Conservation (phyloP, 2,329 filamentous ascomycete genomes). For the Pseudogymnoascus sp. region DNA sequence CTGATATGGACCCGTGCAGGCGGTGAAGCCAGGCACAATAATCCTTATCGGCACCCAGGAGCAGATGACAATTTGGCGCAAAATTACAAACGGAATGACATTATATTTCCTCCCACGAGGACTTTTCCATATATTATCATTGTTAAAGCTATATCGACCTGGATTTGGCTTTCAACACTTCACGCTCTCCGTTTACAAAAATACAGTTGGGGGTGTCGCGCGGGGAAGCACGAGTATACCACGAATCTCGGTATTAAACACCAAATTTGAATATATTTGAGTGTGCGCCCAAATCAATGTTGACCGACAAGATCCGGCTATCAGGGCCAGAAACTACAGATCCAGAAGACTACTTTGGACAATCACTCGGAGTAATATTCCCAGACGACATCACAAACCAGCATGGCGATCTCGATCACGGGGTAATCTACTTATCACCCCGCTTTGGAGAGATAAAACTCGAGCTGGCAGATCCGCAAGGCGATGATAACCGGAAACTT, state of each 20-base stretch:
- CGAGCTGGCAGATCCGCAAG: constrained; percentile 34
- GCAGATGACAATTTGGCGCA: constrained; percentile 1
- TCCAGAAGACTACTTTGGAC: constrained; percentile 52
- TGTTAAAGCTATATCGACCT: not conserved
- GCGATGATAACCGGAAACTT: constrained; percentile 46
- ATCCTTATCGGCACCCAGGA: not conserved
- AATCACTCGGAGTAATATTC: constrained; percentile 55
- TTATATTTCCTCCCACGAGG: not conserved
- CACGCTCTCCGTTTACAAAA: not conserved
- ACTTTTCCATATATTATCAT: not conserved
- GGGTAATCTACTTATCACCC: constrained; percentile 50
- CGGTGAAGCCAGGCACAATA: not conserved
- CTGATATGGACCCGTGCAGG: not conserved
- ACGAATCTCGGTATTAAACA: not conserved
- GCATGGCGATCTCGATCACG: constrained; percentile 49
- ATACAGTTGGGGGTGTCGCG: not conserved
- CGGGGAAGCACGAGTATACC: not conserved
- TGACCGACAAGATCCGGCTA: constrained; percentile 38
- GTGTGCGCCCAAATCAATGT: constrained; percentile 31
- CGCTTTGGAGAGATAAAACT: constrained; percentile 24
- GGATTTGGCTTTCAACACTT: not conserved
- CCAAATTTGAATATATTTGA: not conserved
- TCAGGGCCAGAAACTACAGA: constrained; percentile 31
- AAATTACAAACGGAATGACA: not conserved
- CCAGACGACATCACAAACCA: constrained; percentile 57